Percentiles rank a stretch among this genome's conserved stretches.
phyloP scores from a whole-genome alignment of 352 stramenopile genomes.

The Phytopythium chamaehyphon region DNA sequence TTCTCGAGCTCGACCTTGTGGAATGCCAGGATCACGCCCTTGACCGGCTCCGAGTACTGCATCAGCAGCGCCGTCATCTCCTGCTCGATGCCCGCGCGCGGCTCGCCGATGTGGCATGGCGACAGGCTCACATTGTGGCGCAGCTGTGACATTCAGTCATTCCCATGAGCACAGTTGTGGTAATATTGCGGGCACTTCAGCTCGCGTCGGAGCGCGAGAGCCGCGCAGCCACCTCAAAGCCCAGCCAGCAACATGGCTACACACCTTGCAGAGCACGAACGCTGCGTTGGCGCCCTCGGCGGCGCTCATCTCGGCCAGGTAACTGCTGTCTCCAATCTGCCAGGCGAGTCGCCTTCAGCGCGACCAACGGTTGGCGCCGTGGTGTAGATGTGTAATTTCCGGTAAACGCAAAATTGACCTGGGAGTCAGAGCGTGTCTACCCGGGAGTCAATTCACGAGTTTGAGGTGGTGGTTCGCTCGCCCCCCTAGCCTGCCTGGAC shows the following conservation, averaged over 20 bases:
- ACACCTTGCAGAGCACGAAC: slow-evolving; percentile 60
- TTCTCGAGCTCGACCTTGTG: slow-evolving; percentile 56
- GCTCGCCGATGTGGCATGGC: slow-evolving; percentile 64
- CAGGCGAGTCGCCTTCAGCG: slow-evolving; percentile 7
- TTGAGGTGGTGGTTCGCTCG: slow-evolving; percentile 6
- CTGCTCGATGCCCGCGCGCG: slow-evolving; percentile 69
- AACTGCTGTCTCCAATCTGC: slow-evolving; percentile 1
- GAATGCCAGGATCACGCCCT: slow-evolving; percentile 74
- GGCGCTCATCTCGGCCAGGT: slow-evolving; percentile 1
- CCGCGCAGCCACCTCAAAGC: background rate
- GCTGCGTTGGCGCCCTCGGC: slow-evolving; percentile 16
- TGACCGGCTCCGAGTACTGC: slow-evolving; percentile 70
- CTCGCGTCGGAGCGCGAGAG: background rate
- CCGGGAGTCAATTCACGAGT: background rate
- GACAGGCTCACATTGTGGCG: slow-evolving; percentile 69
- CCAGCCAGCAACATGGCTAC: background rate
- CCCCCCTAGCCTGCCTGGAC: slow-evolving; percentile 7
- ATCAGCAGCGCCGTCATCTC: slow-evolving; percentile 72
- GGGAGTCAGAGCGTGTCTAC: too few species aligned
- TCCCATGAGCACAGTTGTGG: background rate
- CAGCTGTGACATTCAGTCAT: slow-evolving; percentile 17
- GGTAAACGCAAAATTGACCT: too few species aligned
- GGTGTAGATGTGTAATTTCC: too few species aligned
- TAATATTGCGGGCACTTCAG: background rate
- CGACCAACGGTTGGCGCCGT: background rate